These are phyloP conservation scores for Colletotrichum tofieldiae DNA, from an alignment of 2,329 filamentous ascomycete species.

Conservation along the genomic window DNA sequence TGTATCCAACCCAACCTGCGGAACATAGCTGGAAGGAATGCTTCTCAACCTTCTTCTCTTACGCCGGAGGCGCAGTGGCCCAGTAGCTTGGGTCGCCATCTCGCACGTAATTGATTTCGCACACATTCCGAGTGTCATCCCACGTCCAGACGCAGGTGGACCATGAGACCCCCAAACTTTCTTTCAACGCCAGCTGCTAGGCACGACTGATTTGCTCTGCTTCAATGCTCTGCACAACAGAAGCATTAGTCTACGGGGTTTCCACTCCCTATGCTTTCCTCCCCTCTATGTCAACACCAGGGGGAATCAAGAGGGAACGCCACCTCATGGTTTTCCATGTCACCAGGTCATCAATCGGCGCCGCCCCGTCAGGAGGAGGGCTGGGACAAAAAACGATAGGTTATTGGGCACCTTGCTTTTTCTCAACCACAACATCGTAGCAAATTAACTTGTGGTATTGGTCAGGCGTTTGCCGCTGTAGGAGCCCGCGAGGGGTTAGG, in stretches of 20 bases:
- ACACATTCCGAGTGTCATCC: slow-evolving; percentile 32
- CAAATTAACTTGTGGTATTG: slow-evolving; percentile 9
- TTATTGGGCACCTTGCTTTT: slow-evolving; percentile 25
- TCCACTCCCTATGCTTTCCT: background rate
- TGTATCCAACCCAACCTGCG: background rate
- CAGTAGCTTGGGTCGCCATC: slow-evolving; percentile 26
- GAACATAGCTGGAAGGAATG: background rate
- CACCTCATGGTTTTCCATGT: background rate
- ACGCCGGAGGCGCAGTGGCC: slow-evolving; percentile 24
- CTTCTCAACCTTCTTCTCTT: slow-evolving; percentile 11
- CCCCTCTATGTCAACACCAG: background rate
- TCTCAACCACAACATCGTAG: background rate
- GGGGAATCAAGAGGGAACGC: background rate
- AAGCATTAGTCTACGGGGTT: background rate
- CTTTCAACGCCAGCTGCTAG: slow-evolving; percentile 36
- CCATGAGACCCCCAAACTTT: slow-evolving; percentile 42
- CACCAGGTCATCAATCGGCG: slow-evolving; percentile 2
- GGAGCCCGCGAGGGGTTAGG: background rate
- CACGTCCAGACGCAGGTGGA: slow-evolving; percentile 41
- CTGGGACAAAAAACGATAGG: background rate
- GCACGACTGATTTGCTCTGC: background rate
- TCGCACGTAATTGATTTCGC: slow-evolving; percentile 30
- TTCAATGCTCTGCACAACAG: background rate
- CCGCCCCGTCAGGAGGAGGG: background rate
- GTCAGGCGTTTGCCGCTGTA: slow-evolving; percentile 18